Evolutionary conservation across 78 protist genomes (phyloP).

Genomic region (Paulinella micropora): DNA sequence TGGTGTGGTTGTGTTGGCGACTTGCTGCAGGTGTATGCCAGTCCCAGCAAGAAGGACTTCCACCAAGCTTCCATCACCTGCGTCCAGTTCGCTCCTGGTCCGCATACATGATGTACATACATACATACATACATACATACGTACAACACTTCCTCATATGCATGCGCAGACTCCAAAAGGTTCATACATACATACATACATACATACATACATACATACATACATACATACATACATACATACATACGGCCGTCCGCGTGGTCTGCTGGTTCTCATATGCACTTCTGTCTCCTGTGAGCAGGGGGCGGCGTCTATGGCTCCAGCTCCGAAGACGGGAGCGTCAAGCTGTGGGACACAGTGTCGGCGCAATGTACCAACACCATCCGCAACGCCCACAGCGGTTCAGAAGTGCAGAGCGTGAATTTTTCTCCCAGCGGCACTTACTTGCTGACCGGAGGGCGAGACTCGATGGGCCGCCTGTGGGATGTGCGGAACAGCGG

Average conservation of each 20-base stretch:
- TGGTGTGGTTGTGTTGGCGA: too few species aligned
- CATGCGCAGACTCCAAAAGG: too few species aligned
- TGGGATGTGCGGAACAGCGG: conserved; percentile 56
- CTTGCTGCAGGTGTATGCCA: conserved; percentile 26
- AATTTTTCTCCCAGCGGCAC: conserved; percentile 35
- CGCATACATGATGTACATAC: conserved; percentile 10
- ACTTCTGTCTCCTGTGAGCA: conserved; percentile 46
- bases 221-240: too few species aligned
- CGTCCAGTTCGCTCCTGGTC: neutral
- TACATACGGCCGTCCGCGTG: too few species aligned
- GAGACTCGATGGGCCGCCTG: conserved; percentile 33
- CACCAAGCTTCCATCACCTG: conserved; percentile 43
- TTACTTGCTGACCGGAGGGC: conserved; percentile 48
- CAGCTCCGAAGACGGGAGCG: neutral
- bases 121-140: too few species aligned
- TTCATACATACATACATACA: too few species aligned
- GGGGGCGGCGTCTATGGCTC: neutral
- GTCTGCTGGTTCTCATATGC: too few species aligned
- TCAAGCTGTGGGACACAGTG: conserved; percentile 46
- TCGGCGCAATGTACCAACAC: conserved; percentile 24
- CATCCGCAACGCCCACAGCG: conserved; percentile 26
- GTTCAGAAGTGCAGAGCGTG: conserved; percentile 15
- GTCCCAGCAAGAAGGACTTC: conserved; percentile 37
- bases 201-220: conserved; percentile 40
- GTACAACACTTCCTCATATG: too few species aligned